phyloP scores from a whole-genome alignment of 2,329 filamentous ascomycete genomes.

The Phaeosphaeria sp. region DNA sequence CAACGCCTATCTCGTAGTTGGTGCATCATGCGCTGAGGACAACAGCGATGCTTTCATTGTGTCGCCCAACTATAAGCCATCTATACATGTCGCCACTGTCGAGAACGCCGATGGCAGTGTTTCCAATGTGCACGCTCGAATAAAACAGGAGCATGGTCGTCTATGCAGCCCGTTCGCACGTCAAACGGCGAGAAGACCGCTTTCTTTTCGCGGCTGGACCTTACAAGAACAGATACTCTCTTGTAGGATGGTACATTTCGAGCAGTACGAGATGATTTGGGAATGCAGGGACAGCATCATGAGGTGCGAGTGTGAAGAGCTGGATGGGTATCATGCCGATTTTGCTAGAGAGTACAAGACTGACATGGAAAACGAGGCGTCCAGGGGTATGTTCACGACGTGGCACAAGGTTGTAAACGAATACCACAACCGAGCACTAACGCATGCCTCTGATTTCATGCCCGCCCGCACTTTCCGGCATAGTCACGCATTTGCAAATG shows the following conservation, averaged over 20 bases:
- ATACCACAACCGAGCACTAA: not conserved
- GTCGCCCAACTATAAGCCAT: not conserved
- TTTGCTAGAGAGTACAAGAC: not conserved
- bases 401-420: not conserved
- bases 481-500: not conserved
- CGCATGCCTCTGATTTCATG: not conserved
- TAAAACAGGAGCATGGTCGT: not conserved
- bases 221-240: not conserved
- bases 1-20: not conserved
- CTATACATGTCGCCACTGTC: not conserved
- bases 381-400: too few species aligned
- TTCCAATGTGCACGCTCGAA: not conserved
- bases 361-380: too few species aligned
- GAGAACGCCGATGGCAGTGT: not conserved
- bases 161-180: not conserved
- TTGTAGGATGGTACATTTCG: not conserved
- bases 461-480: not conserved
- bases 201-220: not conserved
- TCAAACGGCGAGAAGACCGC: not conserved
- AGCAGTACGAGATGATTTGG: not conserved
- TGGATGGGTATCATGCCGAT: not conserved
- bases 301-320: not conserved
- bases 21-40: not conserved
- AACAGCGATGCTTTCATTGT: not conserved
- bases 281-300: not conserved